A percentile compares a stretch with the other conserved stretches of the same genome.
Evolutionary conservation across 306 rosid species (phyloP).

Genomic region (Trifolium fragiferum): DNA sequence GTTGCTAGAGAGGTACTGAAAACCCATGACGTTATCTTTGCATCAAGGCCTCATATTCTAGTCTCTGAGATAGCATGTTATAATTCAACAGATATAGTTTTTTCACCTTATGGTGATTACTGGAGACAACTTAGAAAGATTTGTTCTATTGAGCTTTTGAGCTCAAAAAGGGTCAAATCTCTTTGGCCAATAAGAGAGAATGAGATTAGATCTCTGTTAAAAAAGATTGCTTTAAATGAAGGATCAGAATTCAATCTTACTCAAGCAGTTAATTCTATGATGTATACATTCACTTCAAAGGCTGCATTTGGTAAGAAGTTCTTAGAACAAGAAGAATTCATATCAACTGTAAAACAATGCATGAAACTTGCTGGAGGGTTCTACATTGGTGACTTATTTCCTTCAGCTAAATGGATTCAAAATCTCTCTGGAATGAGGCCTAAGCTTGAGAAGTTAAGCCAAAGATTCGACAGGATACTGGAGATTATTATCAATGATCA

Average conservation of each 20-base stretch:
- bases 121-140: constrained; percentile 46
- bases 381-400: too few relatives aligned
- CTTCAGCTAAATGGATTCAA: constrained; percentile 10
- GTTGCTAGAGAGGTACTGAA: constrained; percentile 43
- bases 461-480: not conserved
- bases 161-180: too few relatives aligned
- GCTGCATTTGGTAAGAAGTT: not conserved
- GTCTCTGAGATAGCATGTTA: not conserved
- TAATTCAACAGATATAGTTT: not conserved
- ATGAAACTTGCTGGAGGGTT: not conserved
- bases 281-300: not conserved
- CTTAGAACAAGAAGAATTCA: not conserved
- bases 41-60: constrained; percentile 42
- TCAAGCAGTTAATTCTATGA: too few relatives aligned
- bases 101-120: constrained; percentile 36
- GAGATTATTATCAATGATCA: constrained; percentile 27
- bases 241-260: too few relatives aligned
- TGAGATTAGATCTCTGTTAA: too few relatives aligned
- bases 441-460: not conserved
- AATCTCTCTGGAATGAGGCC: not conserved
- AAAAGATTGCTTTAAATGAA: too few relatives aligned
- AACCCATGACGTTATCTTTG: constrained; percentile 38
- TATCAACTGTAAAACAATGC: not conserved
- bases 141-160: constrained; percentile 10
- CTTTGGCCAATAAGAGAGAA: too few relatives aligned